Evolutionary conservation across 495 filamentous ascomycete genomes (phyloP), one percentile per base, ranked within the genome.

Genomic region (Trypethelium eluteriae): DNA sequence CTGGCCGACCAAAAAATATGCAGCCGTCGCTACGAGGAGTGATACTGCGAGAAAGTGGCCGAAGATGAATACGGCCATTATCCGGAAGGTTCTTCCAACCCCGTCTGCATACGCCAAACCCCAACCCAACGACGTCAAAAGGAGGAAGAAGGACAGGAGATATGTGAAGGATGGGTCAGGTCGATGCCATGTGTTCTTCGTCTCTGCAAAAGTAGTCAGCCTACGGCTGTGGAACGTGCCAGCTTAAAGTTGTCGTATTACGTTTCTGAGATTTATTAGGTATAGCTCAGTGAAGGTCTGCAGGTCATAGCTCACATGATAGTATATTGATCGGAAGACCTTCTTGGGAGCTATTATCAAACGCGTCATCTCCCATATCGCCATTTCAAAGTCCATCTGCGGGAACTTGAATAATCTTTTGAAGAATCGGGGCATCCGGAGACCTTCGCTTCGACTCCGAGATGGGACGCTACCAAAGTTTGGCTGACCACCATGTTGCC

Each of bases 121-220:
- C 88, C 88, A 91, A 49, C 87, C 88, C 36, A 90, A 76, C 59
- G 86, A 85, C 64, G 88, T 89, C 71, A 91, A 82, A 67, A 88
- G 81, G 12, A 89, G 81, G 80, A 91, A 90, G 77, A 88, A 85
- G 61, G 87, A 86, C 62, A 90, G 83, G 63, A 91, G 87, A 74
- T 90, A 89, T 66, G 88, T 87, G 77, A 91, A 90, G 39, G 88
- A 89, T 16, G 88, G 88, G 71, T 91, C 88, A 62, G 88, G 84
- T 62, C 87, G 85, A 72, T 89, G 88, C 84, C 86, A 90, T 72
- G 88, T 88, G 73, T 89, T 89, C 76, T 89, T 88, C 2, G 87
- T 89, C 83, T 89, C 86, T 90, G 68, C 57, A 34, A 44, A 4
- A 49, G 39, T 38, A 7, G 66, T 56, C 14, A 47, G 56, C 14